phyloP scores from a whole-genome alignment of 805 yeast genomes.

The Ogataea nonfermentans region DNA sequence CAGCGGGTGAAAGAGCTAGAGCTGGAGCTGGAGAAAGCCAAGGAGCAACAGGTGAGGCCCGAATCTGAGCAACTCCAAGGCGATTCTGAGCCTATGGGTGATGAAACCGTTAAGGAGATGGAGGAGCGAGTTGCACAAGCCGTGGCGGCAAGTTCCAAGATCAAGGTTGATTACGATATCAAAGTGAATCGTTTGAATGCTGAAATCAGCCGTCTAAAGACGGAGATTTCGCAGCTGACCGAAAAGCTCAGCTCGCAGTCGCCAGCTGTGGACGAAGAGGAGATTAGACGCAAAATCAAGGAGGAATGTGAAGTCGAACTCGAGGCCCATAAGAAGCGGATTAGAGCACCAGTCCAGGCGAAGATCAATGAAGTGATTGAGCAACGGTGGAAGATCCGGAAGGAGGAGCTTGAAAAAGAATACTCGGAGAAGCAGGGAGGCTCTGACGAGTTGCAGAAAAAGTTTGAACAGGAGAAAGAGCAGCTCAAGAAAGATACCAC shows the following conservation, averaged over 20 bases:
- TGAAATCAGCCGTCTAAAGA: constrained; percentile 19
- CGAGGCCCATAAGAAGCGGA: constrained; percentile 32
- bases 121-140: constrained; percentile 10
- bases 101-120: constrained; percentile 3
- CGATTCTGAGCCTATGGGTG: neutral
- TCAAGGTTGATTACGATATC: constrained; percentile 18
- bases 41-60: neutral
- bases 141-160: constrained; percentile 15
- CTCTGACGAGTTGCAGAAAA: constrained; percentile 17
- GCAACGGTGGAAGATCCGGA: constrained; percentile 33
- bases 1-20: constrained; percentile 19
- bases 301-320: constrained; percentile 34
- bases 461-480: constrained; percentile 30
- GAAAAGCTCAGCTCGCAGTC: constrained; percentile 16
- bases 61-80: neutral
- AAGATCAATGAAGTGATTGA: constrained; percentile 37
- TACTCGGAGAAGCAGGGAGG: constrained; percentile 16
- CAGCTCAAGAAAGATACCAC: constrained; percentile 45
- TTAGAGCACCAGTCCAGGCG: constrained; percentile 40
- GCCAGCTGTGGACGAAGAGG: constrained; percentile 22
- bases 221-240: constrained; percentile 21
- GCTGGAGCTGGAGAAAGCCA: constrained; percentile 7
- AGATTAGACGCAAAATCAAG: constrained; percentile 23
- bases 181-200: constrained; percentile 14
- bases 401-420: constrained; percentile 35